These are phyloP conservation scores for Phtheirospermum japonicum DNA, from an alignment of 257 asterid species.

Conservation along the genomic window DNA sequence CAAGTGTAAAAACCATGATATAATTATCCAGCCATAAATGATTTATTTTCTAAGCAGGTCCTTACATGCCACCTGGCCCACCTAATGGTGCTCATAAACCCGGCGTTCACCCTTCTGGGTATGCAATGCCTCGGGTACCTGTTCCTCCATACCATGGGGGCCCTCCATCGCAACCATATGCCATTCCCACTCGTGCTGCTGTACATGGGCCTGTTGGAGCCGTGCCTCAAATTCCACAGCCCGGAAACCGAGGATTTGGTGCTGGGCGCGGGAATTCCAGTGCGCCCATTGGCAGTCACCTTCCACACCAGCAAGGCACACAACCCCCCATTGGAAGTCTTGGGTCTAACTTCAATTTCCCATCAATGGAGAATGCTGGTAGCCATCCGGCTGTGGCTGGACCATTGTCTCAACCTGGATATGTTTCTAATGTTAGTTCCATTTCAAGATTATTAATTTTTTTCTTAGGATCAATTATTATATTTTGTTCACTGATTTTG, in stretches of 20 bases:
- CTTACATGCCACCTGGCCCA: constrained; percentile 77
- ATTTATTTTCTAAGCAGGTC: constrained; percentile 51
- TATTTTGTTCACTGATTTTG: constrained; percentile 15
- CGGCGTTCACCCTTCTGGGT: constrained; percentile 81
- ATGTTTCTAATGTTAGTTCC: constrained; percentile 76
- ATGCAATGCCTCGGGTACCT: constrained; percentile 82
- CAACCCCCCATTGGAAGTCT: constrained; percentile 76
- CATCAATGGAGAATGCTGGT: constrained; percentile 76
- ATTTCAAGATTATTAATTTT: constrained; percentile 7
- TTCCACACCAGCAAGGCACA: constrained; percentile 76
- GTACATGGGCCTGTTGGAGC: constrained; percentile 95
- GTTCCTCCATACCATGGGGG: constrained; percentile 77
- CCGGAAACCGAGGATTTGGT: constrained; percentile 87
- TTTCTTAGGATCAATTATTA: constrained; percentile 11
- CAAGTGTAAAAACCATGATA: neutral
- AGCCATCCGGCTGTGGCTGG: constrained; percentile 89
- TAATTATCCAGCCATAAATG: constrained; percentile 8
- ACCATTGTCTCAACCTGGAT: constrained; percentile 89
- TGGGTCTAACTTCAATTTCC: constrained; percentile 70
- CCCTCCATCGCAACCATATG: constrained; percentile 83
- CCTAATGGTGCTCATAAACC: constrained; percentile 83
- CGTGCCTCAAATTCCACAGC: constrained; percentile 82
- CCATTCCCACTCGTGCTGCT: constrained; percentile 90
- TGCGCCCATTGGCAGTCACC: constrained; percentile 94
- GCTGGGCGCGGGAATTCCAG: constrained; percentile 85